Evolutionary conservation across 2,329 filamentous ascomycete genomes (phyloP).

Genomic region (Spiromastix sp.): DNA sequence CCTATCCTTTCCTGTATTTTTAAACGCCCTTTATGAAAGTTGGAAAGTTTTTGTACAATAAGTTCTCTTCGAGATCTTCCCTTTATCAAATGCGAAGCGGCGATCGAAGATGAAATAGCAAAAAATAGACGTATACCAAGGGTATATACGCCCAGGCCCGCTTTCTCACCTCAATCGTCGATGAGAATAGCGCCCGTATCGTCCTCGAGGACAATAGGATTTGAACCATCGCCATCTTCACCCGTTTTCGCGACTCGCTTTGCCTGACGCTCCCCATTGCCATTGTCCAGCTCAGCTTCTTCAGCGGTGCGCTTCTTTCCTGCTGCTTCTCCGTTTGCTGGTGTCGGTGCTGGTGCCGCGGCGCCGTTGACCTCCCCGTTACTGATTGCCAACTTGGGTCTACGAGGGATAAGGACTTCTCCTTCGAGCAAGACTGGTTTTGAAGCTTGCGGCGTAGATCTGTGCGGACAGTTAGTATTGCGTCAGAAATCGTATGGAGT

Average conservation of each 20-base stretch:
- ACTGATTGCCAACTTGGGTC: conserved; percentile 33
- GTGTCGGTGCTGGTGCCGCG: conserved; percentile 9
- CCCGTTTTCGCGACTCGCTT: conserved; percentile 27
- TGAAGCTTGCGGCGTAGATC: conserved; percentile 23
- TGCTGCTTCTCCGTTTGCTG: conserved; percentile 12
- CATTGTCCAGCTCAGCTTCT: conserved; percentile 26
- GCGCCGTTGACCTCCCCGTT: conserved; percentile 17
- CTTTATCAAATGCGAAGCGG: too few species aligned
- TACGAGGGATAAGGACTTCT: conserved; percentile 37
- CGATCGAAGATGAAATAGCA: too few species aligned
- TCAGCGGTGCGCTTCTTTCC: conserved; percentile 38
- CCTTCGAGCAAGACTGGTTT: conserved; percentile 31
- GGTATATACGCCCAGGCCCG: conserved; percentile 1
- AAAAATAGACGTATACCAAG: too few species aligned
- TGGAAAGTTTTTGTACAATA: too few species aligned
- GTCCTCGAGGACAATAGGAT: conserved; percentile 38
- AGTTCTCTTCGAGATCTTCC: too few species aligned
- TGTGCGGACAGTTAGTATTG: conserved; percentile 13
- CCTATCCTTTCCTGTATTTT: too few species aligned
- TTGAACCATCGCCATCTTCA: conserved; percentile 29
- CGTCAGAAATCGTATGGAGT: background rate
- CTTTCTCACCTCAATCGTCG: too few species aligned
- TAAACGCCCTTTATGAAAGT: too few species aligned
- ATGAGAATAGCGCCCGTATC: conserved; percentile 56
- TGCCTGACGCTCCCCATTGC: conserved; percentile 30